phyloP scores from a whole-genome alignment of 2,329 filamentous ascomycete genomes.

The Penicillium palitans region DNA sequence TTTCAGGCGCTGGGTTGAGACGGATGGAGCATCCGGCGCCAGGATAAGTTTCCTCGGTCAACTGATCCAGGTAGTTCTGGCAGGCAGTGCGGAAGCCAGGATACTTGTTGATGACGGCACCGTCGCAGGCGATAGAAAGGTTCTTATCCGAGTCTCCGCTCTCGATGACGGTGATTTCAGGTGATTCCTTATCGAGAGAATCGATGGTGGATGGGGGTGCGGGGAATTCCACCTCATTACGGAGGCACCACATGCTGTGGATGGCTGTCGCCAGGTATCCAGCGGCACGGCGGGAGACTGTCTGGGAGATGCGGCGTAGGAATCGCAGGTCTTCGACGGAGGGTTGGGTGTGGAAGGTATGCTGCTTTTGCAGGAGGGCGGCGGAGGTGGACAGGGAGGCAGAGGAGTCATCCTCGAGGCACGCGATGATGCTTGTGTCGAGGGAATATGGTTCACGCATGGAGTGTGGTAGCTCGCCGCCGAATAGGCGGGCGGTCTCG shows the following conservation, averaged over 20 bases:
- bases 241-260: conserved; percentile 61
- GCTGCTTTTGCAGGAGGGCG: conserved; percentile 52
- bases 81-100: conserved; percentile 49
- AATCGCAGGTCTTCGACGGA: conserved; percentile 55
- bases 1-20: conserved; percentile 46
- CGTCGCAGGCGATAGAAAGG: conserved; percentile 52
- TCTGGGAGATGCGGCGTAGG: conserved; percentile 53
- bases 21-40: conserved; percentile 33
- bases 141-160: conserved; percentile 33
- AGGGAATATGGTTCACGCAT: conserved; percentile 59
- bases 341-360: conserved; percentile 50
- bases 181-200: conserved; percentile 28
- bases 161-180: conserved; percentile 39
- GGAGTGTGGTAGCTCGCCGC: conserved; percentile 56
- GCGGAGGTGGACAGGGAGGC: conserved; percentile 40
- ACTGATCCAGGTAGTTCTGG: conserved; percentile 45
- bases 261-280: conserved; percentile 64
- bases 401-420: conserved; percentile 53
- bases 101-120: conserved; percentile 55
- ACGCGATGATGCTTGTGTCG: conserved; percentile 60
- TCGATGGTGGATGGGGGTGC: conserved; percentile 21
- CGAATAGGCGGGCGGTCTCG: conserved; percentile 56
- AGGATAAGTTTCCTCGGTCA: conserved; percentile 35
- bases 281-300: conserved; percentile 60
- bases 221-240: conserved; percentile 51